Conservation (phyloP, 257 asterid genomes). For the Jacaranda mimosifolia region DNA sequence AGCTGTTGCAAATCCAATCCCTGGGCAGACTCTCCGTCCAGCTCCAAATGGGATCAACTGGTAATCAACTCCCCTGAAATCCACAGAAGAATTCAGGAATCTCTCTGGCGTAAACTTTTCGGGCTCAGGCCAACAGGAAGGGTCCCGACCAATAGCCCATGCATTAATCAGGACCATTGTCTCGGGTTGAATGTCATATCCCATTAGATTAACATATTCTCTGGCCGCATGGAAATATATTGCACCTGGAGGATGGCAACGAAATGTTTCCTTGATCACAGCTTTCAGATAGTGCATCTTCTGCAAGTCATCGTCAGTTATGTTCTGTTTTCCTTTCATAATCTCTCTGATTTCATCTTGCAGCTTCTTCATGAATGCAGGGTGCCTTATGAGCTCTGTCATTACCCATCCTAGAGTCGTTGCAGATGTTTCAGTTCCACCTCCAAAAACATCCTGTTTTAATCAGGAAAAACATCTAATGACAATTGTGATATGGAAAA, state of each 20-base stretch:
- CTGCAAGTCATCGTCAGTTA: slow-evolving; percentile 12
- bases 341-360: slow-evolving; percentile 22
- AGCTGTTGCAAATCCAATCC: slow-evolving; percentile 29
- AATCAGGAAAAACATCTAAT: too few relatives aligned
- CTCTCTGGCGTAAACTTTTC: slow-evolving; percentile 42
- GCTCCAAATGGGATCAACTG: slow-evolving; percentile 48
- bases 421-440: too few relatives aligned
- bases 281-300: slow-evolving; percentile 30
- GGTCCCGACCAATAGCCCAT: too few relatives aligned
- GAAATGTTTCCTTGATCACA: slow-evolving; percentile 33
- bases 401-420: too few relatives aligned
- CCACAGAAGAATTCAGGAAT: slow-evolving; percentile 37
- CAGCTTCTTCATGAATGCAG: slow-evolving; percentile 1
- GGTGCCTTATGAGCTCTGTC: too few relatives aligned
- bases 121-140: slow-evolving; percentile 51
- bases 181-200: too few relatives aligned
- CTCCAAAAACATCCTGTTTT: slow-evolving; percentile 37
- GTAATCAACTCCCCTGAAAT: slow-evolving; percentile 37
- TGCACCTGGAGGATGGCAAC: slow-evolving; percentile 25
- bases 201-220: too few relatives aligned
- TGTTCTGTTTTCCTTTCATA: background rate
- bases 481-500: too few relatives aligned
- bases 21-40: slow-evolving; percentile 43
- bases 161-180: too few relatives aligned
- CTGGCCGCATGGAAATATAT: too few relatives aligned